phyloP scores from a whole-genome alignment of 345 rosid species.

The Stellera chamaejasme region DNA sequence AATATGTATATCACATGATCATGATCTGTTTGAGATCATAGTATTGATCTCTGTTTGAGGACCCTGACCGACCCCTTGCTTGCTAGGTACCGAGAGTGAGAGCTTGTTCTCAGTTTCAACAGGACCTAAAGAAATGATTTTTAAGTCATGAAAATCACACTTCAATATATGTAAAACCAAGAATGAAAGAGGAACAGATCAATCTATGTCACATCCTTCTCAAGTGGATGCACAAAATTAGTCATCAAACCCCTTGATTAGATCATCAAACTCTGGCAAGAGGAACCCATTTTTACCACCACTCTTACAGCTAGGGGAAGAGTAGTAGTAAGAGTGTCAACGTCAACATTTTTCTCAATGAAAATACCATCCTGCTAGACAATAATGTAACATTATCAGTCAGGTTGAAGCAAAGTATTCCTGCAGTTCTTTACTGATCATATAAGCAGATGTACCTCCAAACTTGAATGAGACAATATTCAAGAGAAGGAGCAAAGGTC shows the following conservation, averaged over 20 bases:
- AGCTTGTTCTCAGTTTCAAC: slow-evolving; percentile 25
- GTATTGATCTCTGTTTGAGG: too few species aligned
- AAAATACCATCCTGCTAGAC: slow-evolving; percentile 23
- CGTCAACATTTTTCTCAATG: slow-evolving; percentile 18
- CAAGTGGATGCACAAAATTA: slow-evolving; percentile 16
- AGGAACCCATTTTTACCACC: slow-evolving; percentile 31
- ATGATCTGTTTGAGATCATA: too few species aligned
- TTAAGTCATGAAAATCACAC: slow-evolving; percentile 2
- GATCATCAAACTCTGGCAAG: slow-evolving; percentile 48
- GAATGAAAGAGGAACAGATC: slow-evolving; percentile 14
- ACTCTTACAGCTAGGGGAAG: slow-evolving; percentile 19
- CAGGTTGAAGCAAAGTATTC: too few species aligned
- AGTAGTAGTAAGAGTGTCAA: slow-evolving; percentile 21
- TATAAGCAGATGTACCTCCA: too few species aligned
- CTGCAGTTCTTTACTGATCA: too few species aligned
- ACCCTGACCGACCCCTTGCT: slow-evolving; percentile 11
- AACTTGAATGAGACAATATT: too few species aligned
- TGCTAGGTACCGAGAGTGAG: slow-evolving; percentile 5
- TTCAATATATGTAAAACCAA: slow-evolving; percentile 15
- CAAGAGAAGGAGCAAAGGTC: too few species aligned
- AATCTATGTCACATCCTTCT: slow-evolving; percentile 15
- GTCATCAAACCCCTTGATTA: slow-evolving; percentile 36
- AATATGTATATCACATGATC: too few species aligned
- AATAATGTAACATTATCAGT: not conserved
- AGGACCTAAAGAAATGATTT: slow-evolving; percentile 13